Conservation (phyloP, 768 basidiomycete genomes). For the Wakefieldia striispora region DNA sequence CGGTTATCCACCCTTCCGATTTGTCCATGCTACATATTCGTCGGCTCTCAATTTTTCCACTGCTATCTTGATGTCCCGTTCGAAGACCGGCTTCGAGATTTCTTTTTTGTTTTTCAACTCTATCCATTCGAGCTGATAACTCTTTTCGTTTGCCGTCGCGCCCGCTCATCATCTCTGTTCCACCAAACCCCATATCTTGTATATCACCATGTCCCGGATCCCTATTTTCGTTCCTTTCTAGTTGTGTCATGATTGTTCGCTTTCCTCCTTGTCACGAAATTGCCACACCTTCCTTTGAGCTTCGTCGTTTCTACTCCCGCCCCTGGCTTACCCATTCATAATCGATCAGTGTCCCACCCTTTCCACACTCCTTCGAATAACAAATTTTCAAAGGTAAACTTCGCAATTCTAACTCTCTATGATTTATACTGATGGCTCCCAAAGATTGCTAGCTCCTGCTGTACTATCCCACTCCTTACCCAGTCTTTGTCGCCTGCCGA, state of each 20-base stretch:
- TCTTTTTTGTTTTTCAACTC: background rate
- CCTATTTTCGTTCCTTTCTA: conserved; percentile 3
- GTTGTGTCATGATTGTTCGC: background rate
- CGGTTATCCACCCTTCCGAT: background rate
- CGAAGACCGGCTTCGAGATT: background rate
- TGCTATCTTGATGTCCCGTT: background rate
- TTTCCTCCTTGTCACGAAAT: conserved; percentile 2
- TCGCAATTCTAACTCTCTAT: background rate
- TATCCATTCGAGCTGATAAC: background rate
- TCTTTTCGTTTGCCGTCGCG: background rate
- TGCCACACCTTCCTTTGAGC: background rate
- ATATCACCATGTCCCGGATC: background rate
- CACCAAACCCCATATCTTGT: background rate
- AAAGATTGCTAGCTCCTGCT: conserved; percentile 2
- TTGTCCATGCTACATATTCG: conserved; percentile 11
- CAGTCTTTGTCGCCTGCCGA: background rate
- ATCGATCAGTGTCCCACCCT: background rate
- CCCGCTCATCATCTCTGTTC: conserved; percentile 5
- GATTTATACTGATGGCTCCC: background rate
- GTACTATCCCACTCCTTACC: conserved; percentile 6
- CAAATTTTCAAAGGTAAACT: conserved; percentile 15
- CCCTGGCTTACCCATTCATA: background rate
- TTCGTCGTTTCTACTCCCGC: background rate
- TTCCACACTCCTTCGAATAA: conserved; percentile 11
- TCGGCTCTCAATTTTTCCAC: background rate